A percentile compares a stretch with the other conserved stretches of the same genome.
Evolutionary conservation across 257 asterid species (phyloP).

Genomic region (Scutellaria minor): DNA sequence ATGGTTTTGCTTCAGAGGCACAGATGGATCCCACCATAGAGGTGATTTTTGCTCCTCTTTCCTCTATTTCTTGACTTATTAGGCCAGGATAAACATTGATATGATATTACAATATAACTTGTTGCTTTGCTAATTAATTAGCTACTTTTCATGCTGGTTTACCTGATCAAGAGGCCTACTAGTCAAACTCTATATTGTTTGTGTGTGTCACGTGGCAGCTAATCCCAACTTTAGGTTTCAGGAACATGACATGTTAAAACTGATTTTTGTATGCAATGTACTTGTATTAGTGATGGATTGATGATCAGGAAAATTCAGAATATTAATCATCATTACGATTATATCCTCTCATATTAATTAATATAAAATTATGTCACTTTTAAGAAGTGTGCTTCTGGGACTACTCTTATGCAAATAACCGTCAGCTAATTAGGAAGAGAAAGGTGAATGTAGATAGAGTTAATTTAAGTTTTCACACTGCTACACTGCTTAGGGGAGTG

Average conservation of each 20-base stretch:
- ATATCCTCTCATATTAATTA: too few relatives aligned
- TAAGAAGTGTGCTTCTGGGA: too few relatives aligned
- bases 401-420: too few relatives aligned
- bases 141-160: slow-evolving; percentile 23
- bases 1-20: slow-evolving; percentile 95
- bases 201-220: neutral
- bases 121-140: slow-evolving; percentile 10
- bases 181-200: slow-evolving; percentile 8
- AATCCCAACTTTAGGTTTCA: slow-evolving; percentile 5
- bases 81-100: slow-evolving; percentile 1
- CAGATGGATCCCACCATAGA: slow-evolving; percentile 95
- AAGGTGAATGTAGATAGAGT: too few relatives aligned
- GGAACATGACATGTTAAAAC: slow-evolving; percentile 13
- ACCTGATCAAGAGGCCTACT: slow-evolving; percentile 9
- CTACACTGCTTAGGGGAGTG: slow-evolving; percentile 14
- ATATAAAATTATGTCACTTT: too few relatives aligned
- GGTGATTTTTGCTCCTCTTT: slow-evolving; percentile 49
- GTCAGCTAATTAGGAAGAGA: too few relatives aligned
- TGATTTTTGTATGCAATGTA: neutral
- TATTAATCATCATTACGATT: neutral
- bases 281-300: neutral
- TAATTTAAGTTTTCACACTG: neutral
- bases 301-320: neutral
- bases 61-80: slow-evolving; percentile 12
- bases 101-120: slow-evolving; percentile 23